Evolutionary conservation across 768 basidiomycete genomes (phyloP).

Genomic region (Dendrothele bispora): DNA sequence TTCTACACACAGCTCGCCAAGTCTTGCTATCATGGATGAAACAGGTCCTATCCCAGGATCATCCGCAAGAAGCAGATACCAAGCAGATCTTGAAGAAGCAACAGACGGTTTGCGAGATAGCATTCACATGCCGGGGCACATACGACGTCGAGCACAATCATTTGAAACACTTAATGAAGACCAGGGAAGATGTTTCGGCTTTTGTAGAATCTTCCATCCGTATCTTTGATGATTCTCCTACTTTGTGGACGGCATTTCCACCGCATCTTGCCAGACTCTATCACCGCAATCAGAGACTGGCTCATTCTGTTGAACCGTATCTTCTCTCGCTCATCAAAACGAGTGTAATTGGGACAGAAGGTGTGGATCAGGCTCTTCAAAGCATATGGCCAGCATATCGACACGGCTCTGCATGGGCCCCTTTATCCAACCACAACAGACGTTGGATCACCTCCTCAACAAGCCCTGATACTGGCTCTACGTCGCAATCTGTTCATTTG

Average conservation of each 20-base stretch:
- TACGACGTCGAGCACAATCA: constrained; percentile 31
- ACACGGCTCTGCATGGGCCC: constrained; percentile 19
- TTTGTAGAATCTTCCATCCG: constrained; percentile 32
- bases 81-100: neutral
- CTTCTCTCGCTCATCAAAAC: no score
- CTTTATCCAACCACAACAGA: constrained; percentile 12
- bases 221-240: constrained; percentile 25
- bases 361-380: constrained; percentile 4
- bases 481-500: constrained; percentile 35
- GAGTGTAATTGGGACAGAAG: no score
- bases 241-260: neutral
- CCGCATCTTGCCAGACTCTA: neutral
- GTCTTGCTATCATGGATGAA: constrained; percentile 36
- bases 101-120: no score
- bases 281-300: no score
- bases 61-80: neutral
- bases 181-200: constrained; percentile 20
- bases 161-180: neutral
- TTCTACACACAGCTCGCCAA: constrained; percentile 31
- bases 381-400: constrained; percentile 17
- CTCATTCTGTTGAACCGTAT: no score
- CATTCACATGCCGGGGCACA: constrained; percentile 38
- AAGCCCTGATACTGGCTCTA: no score
- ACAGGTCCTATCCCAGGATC: constrained; percentile 20
- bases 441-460: constrained; percentile 29